Base-by-base conservation (phyloP, 306 rosid species). In the Medicago ruthenica region DNA sequence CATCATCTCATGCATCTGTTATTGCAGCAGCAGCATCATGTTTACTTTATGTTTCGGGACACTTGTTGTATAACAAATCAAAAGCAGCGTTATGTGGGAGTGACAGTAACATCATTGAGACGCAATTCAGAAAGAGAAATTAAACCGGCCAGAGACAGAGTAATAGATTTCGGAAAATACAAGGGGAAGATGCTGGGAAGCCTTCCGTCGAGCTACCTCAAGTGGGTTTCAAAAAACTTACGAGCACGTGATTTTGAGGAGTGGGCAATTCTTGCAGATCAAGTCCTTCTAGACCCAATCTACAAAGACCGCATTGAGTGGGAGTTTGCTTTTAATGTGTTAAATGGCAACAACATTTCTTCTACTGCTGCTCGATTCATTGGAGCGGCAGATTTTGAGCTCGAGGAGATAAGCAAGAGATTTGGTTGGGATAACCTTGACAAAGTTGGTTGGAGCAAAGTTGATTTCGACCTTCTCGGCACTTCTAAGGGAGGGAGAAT, bases 151-250 rank as follows among this genome's bases (percentile, higher is more conserved):
- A 51, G 88, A 55, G 95, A 91, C 82, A 87, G 86, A 40, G 77
- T 77, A 17, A 83, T 88, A 7, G 85, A 85, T 54, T 89, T 91
- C 60, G 89, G 93, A 12, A 88, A 83, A 68, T 71, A 88, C 86
- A 86, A 91, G 68, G 97, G 95, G 18, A 89, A 80, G 39, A 88
- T 87, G 91, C 63, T 91, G 0, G 97, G 95, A 34, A 53, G 81
- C 42, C 82, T 91, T n/a, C 95, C 95, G 14, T 85, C 92, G 2
- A 34, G 20, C 51, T 91, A 91, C 79, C 97, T 91, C 42, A 85
- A 67, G 68, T 91, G 91, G 97, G 82, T 91, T 39, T 86, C 89
- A 37, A 78, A 76, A 21, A 91, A 83, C 17, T 82, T 89, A 20
- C 67, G 87, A 11, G 82, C 92, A 15, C 83, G 85, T 0, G 82